Percentiles rank a stretch among this genome's conserved stretches.
phyloP scores from a whole-genome alignment of 805 yeast genomes.

The Kuraishia ogatae region DNA sequence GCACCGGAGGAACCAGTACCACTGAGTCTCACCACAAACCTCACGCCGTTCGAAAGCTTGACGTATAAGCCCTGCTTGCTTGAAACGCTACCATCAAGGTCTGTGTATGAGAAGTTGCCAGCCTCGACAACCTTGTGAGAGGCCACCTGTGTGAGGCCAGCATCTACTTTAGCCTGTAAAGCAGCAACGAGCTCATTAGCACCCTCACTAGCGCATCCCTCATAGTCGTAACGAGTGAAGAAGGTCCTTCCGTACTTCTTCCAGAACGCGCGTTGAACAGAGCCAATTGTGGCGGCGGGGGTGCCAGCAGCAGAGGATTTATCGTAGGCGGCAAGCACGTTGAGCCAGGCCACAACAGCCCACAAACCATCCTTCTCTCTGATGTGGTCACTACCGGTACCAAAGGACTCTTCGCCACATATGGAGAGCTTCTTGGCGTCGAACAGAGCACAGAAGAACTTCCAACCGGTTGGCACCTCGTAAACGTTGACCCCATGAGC shows the following conservation, averaged over 20 bases:
- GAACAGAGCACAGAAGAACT: constrained; percentile 91
- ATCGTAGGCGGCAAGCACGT: constrained; percentile 81
- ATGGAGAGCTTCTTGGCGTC: constrained; percentile 90
- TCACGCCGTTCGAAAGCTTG: constrained; percentile 70
- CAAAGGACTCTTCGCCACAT: constrained; percentile 97
- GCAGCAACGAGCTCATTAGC: constrained; percentile 61
- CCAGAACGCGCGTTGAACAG: constrained; percentile 86
- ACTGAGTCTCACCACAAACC: constrained; percentile 84
- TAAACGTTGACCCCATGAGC: constrained; percentile 65
- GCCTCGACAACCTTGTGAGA: constrained; percentile 59
- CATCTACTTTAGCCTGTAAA: constrained; percentile 30
- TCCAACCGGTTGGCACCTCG: constrained; percentile 99
- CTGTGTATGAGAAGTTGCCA: constrained; percentile 88
- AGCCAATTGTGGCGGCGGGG: constrained; percentile 56
- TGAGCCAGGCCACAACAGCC: constrained; percentile 97
- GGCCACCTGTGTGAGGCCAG: constrained; percentile 45
- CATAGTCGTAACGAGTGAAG: constrained; percentile 93
- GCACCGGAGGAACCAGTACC: constrained; percentile 99
- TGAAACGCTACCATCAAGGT: constrained; percentile 88
- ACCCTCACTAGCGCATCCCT: constrained; percentile 67
- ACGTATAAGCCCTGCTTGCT: constrained; percentile 81
- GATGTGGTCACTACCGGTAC: constrained; percentile 95
- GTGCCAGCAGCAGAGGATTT: constrained; percentile 40
- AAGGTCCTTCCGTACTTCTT: constrained; percentile 89
- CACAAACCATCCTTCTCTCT: constrained; percentile 97